Evolutionary conservation across 495 filamentous ascomycete species (phyloP), one percentile per base, ranked within the genome.

Genomic region (Aspergillus panamensis): DNA sequence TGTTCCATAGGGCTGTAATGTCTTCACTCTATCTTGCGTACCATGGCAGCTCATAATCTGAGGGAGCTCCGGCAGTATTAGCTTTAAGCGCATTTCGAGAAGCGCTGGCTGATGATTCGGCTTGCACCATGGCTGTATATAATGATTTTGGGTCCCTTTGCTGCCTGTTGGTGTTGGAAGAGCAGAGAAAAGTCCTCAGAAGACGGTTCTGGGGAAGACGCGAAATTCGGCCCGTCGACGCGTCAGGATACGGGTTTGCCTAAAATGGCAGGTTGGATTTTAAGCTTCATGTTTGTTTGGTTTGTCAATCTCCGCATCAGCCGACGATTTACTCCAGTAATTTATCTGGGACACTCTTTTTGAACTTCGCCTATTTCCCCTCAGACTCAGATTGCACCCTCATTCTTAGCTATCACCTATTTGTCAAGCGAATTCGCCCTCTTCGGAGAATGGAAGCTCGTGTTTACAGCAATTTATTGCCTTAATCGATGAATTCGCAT

Each of bases 11-110:
- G 5, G 8, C 37, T 12, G 12, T 53, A n/a, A 40, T 49, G 6
- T 33, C 20, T 44, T 19, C 14, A 44, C 10, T 25, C 25, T 25
- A 25, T 25, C 25, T 25, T 55, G 68, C 80, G 49, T 75, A 95
- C 92, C 92, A 97, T 76, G 94, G 94, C 21, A 98, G 80, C 69
- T 98, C 94, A 69, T 95, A 96, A 57, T 83, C 79, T 19, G 82
- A 79, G 16, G 82, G 70, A 54, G 80, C 79, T 20, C 80, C 85
- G 49, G 81, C 85, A 12, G 84, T 76, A 49, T 81, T 77, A n/a
- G 86, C 74, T 48, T 83, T 86, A 45, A 86, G 73, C 10, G 82
- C 84, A 70, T 87, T 87, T 58, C 84, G 85, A 57, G 85, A 78
- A 17, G 85, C 88, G 25, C 84, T 79, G 8, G 84, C 85, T 13